Percentiles rank a stretch among this genome's conserved stretches.
Conservation (phyloP, 106 monocot species). For the Alisma plantagoaquatica region DNA sequence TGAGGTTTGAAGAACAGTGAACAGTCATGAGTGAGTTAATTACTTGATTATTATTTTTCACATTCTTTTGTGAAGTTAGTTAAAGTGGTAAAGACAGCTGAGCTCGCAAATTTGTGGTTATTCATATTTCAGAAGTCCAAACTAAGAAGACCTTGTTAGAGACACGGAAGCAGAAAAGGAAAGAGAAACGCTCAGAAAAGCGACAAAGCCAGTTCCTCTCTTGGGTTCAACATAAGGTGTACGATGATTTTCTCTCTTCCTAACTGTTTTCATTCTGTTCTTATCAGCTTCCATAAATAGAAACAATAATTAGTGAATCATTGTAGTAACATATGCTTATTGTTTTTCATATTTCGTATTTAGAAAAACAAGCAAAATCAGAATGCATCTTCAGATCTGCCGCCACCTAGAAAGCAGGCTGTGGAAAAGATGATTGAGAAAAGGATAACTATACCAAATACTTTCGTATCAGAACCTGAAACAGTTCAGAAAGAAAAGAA, state of each 20-base stretch:
- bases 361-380: neutral
- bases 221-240: conserved; percentile 27
- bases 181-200: conserved; percentile 23
- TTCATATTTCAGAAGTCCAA: too few relatives aligned
- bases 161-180: conserved; percentile 25
- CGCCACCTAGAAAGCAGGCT: neutral
- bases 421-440: neutral
- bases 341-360: neutral
- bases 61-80: too few relatives aligned
- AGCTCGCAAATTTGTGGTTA: too few relatives aligned
- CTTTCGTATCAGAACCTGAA: neutral
- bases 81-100: too few relatives aligned
- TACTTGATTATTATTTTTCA: too few relatives aligned
- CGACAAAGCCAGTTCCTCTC: conserved; percentile 15
- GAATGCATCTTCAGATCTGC: neutral
- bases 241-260: neutral
- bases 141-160: too few relatives aligned
- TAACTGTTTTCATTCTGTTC: neutral
- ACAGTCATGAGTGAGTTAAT: too few relatives aligned
- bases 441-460: too few relatives aligned
- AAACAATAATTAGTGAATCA: neutral
- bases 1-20: too few relatives aligned
- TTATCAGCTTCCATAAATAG: neutral
- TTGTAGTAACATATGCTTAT: neutral
- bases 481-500: conserved; percentile 1